These are phyloP conservation scores for Karstenula rhodostoma DNA, from an alignment of 2,329 filamentous ascomycete species.

Conservation along the genomic window DNA sequence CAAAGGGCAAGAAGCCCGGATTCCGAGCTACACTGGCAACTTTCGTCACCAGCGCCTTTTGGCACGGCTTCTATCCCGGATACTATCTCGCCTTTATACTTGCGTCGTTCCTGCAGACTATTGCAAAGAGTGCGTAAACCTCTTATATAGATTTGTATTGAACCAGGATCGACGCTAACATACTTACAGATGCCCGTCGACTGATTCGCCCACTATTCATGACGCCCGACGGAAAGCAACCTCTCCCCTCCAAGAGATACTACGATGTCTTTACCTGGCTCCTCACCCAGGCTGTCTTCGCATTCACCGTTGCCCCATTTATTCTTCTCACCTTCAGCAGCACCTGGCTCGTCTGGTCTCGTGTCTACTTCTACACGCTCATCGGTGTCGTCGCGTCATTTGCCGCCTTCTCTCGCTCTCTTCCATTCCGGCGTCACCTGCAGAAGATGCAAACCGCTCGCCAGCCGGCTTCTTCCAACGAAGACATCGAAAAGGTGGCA, in stretches of 20 bases:
- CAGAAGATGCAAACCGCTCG: conserved; percentile 43
- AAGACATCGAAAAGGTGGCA: conserved; percentile 41
- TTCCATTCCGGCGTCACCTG: conserved; percentile 63
- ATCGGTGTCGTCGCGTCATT: conserved; percentile 71
- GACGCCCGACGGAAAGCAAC: conserved; percentile 70
- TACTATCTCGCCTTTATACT: conserved; percentile 93
- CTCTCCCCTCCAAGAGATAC: conserved; percentile 74
- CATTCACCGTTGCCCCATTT: conserved; percentile 85
- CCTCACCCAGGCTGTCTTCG: conserved; percentile 81
- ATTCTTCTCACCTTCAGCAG: conserved; percentile 77
- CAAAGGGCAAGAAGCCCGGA: conserved; percentile 92
- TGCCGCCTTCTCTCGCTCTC: conserved; percentile 81
- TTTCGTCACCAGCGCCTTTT: conserved; percentile 92
- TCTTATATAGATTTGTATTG: neutral
- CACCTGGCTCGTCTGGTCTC: conserved; percentile 78
- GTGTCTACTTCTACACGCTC: conserved; percentile 88
- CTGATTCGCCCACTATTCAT: conserved; percentile 93
- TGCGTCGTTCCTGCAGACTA: conserved; percentile 89
- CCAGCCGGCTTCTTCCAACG: conserved; percentile 31
- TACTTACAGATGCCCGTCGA: conserved; percentile 78
- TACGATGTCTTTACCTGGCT: conserved; percentile 84
- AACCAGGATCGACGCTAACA: conserved; percentile 13
- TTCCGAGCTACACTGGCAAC: conserved; percentile 95
- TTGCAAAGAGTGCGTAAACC: conserved; percentile 81
- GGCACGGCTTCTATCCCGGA: conserved; percentile 97